Conservation (phyloP, 495 filamentous ascomycete genomes). For the Neurospora sp. region DNA sequence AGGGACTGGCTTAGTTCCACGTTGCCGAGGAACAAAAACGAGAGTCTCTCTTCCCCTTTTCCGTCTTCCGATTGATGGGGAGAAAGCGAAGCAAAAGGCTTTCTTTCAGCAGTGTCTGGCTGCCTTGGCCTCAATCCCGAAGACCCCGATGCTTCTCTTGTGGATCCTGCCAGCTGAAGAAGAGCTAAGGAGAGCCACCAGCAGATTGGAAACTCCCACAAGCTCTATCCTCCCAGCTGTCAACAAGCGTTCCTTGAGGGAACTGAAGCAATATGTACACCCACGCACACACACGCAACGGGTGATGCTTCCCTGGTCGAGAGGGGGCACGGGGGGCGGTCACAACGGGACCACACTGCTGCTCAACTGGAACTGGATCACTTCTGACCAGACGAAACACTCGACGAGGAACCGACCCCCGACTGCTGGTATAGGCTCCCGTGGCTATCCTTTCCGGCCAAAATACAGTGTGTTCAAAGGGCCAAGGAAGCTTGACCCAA, state of each 20-base stretch:
- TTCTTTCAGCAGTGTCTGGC: neutral
- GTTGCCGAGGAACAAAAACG: neutral
- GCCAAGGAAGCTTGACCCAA: neutral
- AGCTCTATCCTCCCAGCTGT: neutral
- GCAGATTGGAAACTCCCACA: neutral
- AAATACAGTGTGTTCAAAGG: neutral
- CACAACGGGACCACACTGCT: neutral
- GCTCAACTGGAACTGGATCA: neutral
- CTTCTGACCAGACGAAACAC: neutral
- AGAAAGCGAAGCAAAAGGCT: neutral
- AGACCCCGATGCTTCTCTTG: neutral
- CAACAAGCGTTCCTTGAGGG: neutral
- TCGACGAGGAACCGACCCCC: neutral
- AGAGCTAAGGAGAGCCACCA: neutral
- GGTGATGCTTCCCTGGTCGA: neutral
- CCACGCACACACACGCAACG: neutral
- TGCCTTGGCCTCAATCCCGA: neutral
- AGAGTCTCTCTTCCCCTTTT: neutral
- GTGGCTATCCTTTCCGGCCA: neutral
- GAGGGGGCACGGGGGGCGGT: neutral
- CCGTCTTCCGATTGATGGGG: neutral
- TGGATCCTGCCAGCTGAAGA: neutral
- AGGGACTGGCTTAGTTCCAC: neutral
- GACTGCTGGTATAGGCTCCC: neutral
- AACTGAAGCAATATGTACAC: neutral